These are phyloP conservation scores for Tricholoma sp. DNA, from an alignment of 768 basidiomycete genomes.

Conservation along the genomic window DNA sequence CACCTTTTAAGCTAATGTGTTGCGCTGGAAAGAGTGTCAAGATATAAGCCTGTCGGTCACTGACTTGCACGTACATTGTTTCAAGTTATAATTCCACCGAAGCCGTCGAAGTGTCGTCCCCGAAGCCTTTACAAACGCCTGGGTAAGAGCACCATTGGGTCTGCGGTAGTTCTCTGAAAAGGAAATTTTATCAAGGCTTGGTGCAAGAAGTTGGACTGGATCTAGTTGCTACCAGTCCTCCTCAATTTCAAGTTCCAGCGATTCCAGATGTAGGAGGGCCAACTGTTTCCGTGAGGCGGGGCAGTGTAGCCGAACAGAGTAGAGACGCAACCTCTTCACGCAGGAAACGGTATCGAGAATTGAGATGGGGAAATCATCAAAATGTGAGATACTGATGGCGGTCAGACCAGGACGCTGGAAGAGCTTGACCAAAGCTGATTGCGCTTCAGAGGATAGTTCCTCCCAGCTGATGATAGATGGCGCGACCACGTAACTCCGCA, in stretches of 20 bases:
- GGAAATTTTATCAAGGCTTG: background rate
- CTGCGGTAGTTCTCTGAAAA: background rate
- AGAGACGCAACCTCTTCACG: background rate
- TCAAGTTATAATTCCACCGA: background rate
- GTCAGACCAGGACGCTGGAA: background rate
- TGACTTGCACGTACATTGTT: background rate
- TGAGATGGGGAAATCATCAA: background rate
- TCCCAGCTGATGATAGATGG: background rate
- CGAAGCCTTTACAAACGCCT: background rate
- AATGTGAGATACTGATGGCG: background rate
- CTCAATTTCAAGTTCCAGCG: background rate
- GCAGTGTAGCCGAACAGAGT: background rate
- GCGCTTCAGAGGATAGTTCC: background rate
- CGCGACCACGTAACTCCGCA: too few relatives aligned
- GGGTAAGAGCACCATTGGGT: background rate
- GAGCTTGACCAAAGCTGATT: background rate
- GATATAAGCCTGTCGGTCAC: background rate
- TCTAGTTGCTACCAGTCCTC: too few relatives aligned
- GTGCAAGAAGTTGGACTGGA: background rate
- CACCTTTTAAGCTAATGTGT: background rate
- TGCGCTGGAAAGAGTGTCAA: background rate
- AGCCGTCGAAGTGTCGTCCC: background rate
- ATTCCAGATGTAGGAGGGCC: background rate
- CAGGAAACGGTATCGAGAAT: background rate
- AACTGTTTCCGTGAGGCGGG: background rate